phyloP scores from a whole-genome alignment of 1,284 basidiomycete species.

The Apiotrichum domesticum region DNA sequence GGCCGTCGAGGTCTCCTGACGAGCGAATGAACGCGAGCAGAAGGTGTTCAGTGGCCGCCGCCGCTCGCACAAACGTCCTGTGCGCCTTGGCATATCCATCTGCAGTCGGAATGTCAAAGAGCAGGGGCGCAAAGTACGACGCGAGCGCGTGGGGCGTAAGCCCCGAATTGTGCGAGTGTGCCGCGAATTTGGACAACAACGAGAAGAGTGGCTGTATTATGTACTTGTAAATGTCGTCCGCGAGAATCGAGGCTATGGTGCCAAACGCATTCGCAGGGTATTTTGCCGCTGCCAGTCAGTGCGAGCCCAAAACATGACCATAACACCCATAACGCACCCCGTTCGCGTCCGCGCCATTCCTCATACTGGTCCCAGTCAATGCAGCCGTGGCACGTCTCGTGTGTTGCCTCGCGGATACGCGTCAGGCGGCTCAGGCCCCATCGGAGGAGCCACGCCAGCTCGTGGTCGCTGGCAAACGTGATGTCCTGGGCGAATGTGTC shows the following conservation, averaged over 20 bases:
- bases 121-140: slow-evolving; percentile 75
- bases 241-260: slow-evolving; percentile 49
- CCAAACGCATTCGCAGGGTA: slow-evolving; percentile 66
- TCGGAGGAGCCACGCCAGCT: slow-evolving; percentile 75
- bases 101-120: slow-evolving; percentile 59
- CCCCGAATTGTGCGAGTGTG: slow-evolving; percentile 70
- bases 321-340: slow-evolving; percentile 52
- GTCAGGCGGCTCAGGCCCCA: slow-evolving; percentile 75
- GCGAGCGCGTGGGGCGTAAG: slow-evolving; percentile 77
- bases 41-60: slow-evolving; percentile 80
- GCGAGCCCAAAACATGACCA: too few relatives aligned
- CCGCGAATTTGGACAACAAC: slow-evolving; percentile 69
- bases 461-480: slow-evolving; percentile 70
- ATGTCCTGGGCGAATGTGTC: slow-evolving; percentile 66
- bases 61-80: slow-evolving; percentile 68
- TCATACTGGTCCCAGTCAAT: slow-evolving; percentile 72
- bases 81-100: slow-evolving; percentile 68
- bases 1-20: slow-evolving; percentile 56
- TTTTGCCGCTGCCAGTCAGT: slow-evolving; percentile 51
- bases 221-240: slow-evolving; percentile 52
- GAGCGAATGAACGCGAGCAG: slow-evolving; percentile 76
- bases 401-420: slow-evolving; percentile 47
- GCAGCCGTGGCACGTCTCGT: slow-evolving; percentile 64
- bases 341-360: slow-evolving; percentile 68
- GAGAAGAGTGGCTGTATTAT: slow-evolving; percentile 64